Percentiles rank a stretch among this genome's conserved stretches.
These are phyloP conservation scores for Arctium lappa DNA, from an alignment of 129 eudicot species.

Conservation along the genomic window DNA sequence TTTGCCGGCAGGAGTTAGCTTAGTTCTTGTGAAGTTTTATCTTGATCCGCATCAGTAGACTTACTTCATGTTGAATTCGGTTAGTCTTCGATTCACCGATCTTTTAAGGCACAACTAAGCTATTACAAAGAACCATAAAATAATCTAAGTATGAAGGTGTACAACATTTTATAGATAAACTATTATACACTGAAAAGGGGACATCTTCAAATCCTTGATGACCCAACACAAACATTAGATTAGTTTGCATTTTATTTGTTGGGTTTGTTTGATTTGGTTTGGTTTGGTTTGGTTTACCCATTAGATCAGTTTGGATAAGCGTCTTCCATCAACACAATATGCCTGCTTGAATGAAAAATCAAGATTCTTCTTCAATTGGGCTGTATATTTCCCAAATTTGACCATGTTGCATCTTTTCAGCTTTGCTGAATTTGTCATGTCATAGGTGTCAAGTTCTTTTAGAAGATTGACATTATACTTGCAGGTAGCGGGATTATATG, in stretches of 20 bases:
- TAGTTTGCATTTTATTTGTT: background rate
- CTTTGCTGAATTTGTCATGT: background rate
- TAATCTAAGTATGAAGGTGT: too few species aligned
- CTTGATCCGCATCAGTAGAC: too few species aligned
- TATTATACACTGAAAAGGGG: too few species aligned
- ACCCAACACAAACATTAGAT: background rate
- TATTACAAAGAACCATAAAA: too few species aligned
- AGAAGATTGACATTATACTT: conserved; percentile 16
- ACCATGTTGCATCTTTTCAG: background rate
- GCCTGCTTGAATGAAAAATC: background rate
- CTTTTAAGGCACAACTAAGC: too few species aligned
- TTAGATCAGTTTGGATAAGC: background rate
- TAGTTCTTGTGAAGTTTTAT: too few species aligned
- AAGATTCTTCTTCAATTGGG: background rate
- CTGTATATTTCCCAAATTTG: background rate
- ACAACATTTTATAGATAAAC: too few species aligned
- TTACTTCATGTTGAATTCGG: too few species aligned
- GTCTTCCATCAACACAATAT: background rate
- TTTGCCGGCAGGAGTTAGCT: too few species aligned
- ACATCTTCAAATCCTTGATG: too few species aligned
- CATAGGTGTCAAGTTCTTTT: background rate
- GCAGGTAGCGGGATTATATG: conserved; percentile 89
- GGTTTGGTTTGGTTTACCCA: background rate
- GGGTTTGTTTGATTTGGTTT: background rate
- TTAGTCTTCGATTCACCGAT: too few species aligned